Conservation (phyloP, 768 basidiomycete genomes). For the Russula griseocarnosa region DNA sequence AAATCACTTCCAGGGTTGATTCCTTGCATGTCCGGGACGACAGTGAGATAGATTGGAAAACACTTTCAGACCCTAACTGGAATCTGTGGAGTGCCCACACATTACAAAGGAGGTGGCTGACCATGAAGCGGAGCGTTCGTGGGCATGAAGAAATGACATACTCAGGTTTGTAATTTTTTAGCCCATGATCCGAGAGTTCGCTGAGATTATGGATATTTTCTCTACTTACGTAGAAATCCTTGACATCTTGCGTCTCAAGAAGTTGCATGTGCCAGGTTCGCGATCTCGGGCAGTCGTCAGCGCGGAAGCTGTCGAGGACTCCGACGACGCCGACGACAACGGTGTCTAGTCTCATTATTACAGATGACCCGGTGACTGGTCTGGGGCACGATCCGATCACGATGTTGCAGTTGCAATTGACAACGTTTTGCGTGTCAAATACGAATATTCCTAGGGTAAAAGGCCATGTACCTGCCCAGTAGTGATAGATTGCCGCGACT, state of each 20-base stretch:
- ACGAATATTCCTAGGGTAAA: neutral
- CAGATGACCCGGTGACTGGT: neutral
- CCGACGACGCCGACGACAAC: slow-evolving; percentile 28
- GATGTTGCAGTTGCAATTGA: neutral
- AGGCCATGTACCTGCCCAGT: neutral
- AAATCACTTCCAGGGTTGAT: slow-evolving; percentile 51
- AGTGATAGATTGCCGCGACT: neutral
- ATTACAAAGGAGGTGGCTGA: slow-evolving; percentile 74
- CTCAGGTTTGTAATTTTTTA: slow-evolving; percentile 50
- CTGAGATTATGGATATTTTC: slow-evolving; percentile 18
- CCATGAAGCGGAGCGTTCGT: slow-evolving; percentile 72
- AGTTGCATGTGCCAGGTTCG: slow-evolving; percentile 51
- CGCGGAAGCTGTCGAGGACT: slow-evolving; percentile 37
- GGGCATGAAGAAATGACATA: slow-evolving; percentile 79
- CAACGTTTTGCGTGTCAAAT: neutral
- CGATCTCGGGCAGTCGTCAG: slow-evolving; percentile 35
- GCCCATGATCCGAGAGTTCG: neutral
- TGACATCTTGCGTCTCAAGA: slow-evolving; percentile 74
- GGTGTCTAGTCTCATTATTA: neutral
- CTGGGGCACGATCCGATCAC: neutral
- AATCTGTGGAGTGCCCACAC: slow-evolving; percentile 81
- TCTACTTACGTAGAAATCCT: slow-evolving; percentile 55
- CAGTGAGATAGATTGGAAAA: slow-evolving; percentile 83
- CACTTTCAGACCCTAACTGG: slow-evolving; percentile 68
- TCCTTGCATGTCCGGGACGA: slow-evolving; percentile 73